Percentiles rank a stretch among this genome's conserved stretches.
These are phyloP conservation scores for Manihot esculenta DNA, from an alignment of 441 rosid species.

Conservation along the genomic window DNA sequence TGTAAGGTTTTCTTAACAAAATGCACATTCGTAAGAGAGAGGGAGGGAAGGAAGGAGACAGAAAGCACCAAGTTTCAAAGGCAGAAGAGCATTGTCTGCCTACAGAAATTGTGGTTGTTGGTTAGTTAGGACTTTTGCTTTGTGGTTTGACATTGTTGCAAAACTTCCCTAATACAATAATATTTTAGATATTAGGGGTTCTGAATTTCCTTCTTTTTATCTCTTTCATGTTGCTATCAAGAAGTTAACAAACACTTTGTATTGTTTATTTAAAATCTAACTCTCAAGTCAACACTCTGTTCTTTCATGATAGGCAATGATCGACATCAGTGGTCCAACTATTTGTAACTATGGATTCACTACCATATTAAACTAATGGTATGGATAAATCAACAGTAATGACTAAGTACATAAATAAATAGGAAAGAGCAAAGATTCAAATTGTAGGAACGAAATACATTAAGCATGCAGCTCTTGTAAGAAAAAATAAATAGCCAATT, in stretches of 20 bases:
- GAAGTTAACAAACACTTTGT: constrained; percentile 1
- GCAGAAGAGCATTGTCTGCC: constrained; percentile 24
- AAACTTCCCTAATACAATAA: constrained; percentile 3
- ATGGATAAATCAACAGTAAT: neutral
- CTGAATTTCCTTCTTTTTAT: constrained; percentile 9
- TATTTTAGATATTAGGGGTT: neutral
- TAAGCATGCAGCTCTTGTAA: neutral
- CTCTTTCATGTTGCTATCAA: constrained; percentile 1
- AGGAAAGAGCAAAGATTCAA: neutral
- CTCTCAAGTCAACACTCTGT: constrained; percentile 28
- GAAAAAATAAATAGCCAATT: neutral
- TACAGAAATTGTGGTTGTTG: constrained; percentile 19
- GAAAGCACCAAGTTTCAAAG: constrained; percentile 8
- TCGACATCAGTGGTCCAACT: constrained; percentile 28
- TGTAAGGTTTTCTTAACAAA: neutral
- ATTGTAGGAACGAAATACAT: neutral
- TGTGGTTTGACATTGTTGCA: constrained; percentile 14
- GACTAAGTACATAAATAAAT: neutral
- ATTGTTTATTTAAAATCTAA: constrained; percentile 18
- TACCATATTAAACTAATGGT: neutral
- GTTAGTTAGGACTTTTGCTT: constrained; percentile 19
- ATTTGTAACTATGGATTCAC: constrained; percentile 8
- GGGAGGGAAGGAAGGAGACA: neutral
- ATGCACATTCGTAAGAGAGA: neutral
- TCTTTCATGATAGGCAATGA: constrained; percentile 19